Percentiles rank a stretch among this genome's conserved stretches.
Evolutionary conservation across 495 filamentous ascomycete genomes (phyloP).

Genomic region (Thozetella sp.): DNA sequence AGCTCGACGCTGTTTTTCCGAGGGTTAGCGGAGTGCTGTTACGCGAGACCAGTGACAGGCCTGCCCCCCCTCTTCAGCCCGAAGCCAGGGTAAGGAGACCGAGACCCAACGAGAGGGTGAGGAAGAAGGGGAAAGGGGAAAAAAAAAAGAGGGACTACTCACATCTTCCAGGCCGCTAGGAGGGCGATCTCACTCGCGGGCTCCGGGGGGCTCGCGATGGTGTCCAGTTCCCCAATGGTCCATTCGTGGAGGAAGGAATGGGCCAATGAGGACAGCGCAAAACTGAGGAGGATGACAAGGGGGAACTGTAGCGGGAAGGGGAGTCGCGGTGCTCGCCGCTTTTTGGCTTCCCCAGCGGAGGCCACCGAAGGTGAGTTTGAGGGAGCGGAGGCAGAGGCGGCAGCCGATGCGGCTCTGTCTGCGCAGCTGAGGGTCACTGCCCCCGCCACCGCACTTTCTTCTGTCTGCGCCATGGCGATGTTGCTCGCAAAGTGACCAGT

Average conservation of each 20-base stretch:
- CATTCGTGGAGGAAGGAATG: constrained; percentile 55
- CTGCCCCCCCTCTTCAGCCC: constrained; percentile 17
- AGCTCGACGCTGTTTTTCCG: constrained; percentile 57
- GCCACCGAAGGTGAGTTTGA: constrained; percentile 1
- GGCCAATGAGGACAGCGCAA: constrained; percentile 57
- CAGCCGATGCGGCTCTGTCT: neutral
- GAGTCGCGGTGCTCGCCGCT: constrained; percentile 28
- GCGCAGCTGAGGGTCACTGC: neutral
- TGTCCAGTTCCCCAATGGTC: constrained; percentile 56
- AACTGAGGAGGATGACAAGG: constrained; percentile 64
- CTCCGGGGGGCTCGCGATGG: constrained; percentile 61
- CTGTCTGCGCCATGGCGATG: neutral
- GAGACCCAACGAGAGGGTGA: neutral
- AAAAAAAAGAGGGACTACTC: constrained; percentile 19
- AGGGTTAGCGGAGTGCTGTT: constrained; percentile 24
- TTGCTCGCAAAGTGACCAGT: neutral
- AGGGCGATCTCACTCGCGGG: constrained; percentile 62
- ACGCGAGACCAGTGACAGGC: constrained; percentile 22
- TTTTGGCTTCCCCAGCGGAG: neutral
- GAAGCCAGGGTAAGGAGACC: constrained; percentile 3
- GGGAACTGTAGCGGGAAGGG: constrained; percentile 60
- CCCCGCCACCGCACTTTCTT: neutral
- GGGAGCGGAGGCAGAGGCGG: neutral
- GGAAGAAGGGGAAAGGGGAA: neutral
- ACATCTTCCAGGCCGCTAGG: constrained; percentile 67